These are phyloP conservation scores for Drosera capensis DNA, from an alignment of 148 eudicot genomes.

Conservation along the genomic window DNA sequence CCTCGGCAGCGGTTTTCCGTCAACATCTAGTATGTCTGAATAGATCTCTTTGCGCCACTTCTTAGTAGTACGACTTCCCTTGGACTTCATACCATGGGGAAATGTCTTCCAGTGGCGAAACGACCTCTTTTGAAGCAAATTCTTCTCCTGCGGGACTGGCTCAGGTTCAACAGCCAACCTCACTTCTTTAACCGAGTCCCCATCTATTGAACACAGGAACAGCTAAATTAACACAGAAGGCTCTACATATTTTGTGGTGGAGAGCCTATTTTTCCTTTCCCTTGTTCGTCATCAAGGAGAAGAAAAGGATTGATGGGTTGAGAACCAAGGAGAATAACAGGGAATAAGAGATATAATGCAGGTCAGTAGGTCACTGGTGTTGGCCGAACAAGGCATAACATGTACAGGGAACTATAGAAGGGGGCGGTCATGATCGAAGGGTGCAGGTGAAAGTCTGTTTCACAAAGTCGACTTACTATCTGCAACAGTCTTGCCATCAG, in stretches of 20 bases:
- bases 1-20: constrained; percentile 52
- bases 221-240: too few relatives aligned
- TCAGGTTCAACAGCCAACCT: constrained; percentile 44
- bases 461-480: constrained; percentile 4
- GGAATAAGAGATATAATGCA: too few relatives aligned
- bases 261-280: too few relatives aligned
- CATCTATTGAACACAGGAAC: not conserved
- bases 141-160: constrained; percentile 26
- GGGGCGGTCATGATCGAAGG: not conserved
- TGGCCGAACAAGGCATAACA: not conserved
- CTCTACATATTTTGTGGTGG: too few relatives aligned
- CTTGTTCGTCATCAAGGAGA: too few relatives aligned
- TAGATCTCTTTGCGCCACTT: constrained; percentile 69
- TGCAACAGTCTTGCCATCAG: constrained; percentile 1
- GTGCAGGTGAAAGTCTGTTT: too few relatives aligned
- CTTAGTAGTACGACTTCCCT: constrained; percentile 29
- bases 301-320: too few relatives aligned
- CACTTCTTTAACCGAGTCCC: constrained; percentile 25
- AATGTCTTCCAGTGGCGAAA: constrained; percentile 76
- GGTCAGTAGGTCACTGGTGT: too few relatives aligned
- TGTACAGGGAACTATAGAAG: not conserved
- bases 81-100: constrained; percentile 45
- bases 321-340: too few relatives aligned
- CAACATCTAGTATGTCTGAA: constrained; percentile 60
- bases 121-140: constrained; percentile 28